phyloP scores from a whole-genome alignment of 2,329 filamentous ascomycete genomes.

The Drechslerella stenobrocha region DNA sequence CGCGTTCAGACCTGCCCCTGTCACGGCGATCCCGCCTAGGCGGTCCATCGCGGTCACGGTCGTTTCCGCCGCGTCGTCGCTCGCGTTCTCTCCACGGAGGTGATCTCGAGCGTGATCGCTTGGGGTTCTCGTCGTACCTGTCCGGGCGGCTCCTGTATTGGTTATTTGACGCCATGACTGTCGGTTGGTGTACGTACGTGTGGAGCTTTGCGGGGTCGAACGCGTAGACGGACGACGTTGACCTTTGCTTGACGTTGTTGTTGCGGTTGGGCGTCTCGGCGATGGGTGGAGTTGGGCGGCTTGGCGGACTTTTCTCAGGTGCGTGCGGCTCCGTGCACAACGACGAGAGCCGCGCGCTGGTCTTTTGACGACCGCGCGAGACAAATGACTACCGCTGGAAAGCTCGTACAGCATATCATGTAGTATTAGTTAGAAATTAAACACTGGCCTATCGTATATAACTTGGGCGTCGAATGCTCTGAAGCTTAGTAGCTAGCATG shows the following conservation, averaged over 20 bases:
- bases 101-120: slow-evolving; percentile 41
- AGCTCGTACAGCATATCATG: no score
- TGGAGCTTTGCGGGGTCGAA: not conserved
- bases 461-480: no score
- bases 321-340: slow-evolving; percentile 35
- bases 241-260: slow-evolving; percentile 5
- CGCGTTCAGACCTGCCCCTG: no score
- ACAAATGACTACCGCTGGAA: no score
- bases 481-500: not conserved
- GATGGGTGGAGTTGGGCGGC: slow-evolving; percentile 16
- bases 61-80: slow-evolving; percentile 1
- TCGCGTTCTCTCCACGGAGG: slow-evolving; percentile 42
- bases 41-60: slow-evolving; percentile 20
- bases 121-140: slow-evolving; percentile 33
- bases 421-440: no score
- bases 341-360: not conserved
- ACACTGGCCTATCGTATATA: no score
- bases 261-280: not conserved
- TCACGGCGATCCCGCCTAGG: slow-evolving; percentile 25
- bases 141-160: slow-evolving; percentile 43
- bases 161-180: slow-evolving; percentile 34
- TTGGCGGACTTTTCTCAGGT: slow-evolving; percentile 18
- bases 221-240: slow-evolving; percentile 14
- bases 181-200: slow-evolving; percentile 21
- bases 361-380: not conserved